These are phyloP conservation scores for Sutorius eximius DNA, from an alignment of 1,284 basidiomycete genomes.

Conservation along the genomic window DNA sequence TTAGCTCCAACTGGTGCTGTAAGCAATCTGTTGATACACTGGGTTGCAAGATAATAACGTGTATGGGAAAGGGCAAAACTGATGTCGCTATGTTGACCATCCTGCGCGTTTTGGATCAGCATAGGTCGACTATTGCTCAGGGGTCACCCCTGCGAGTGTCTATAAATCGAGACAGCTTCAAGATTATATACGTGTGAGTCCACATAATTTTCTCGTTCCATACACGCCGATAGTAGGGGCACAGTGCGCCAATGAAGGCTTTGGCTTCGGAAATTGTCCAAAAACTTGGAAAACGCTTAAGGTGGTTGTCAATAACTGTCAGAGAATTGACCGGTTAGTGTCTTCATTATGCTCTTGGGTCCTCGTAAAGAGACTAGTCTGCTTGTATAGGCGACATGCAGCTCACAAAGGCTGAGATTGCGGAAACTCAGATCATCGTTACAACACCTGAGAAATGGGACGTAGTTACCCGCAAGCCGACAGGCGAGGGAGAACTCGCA, in stretches of 20 bases:
- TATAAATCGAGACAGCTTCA: constrained; percentile 79
- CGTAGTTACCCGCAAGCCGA: constrained; percentile 96
- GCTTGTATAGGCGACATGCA: constrained; percentile 88
- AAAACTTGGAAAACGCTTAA: constrained; percentile 89
- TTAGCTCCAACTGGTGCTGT: constrained; percentile 94
- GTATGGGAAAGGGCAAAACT: constrained; percentile 83
- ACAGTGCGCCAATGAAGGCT: constrained; percentile 96
- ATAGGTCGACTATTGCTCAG: constrained; percentile 44
- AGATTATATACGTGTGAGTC: constrained; percentile 93
- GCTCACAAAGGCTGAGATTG: constrained; percentile 91
- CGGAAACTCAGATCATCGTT: constrained; percentile 96
- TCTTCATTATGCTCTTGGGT: not conserved
- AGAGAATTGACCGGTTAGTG: constrained; percentile 83
- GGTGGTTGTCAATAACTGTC: constrained; percentile 87
- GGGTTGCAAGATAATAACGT: constrained; percentile 9
- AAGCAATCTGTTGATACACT: constrained; percentile 33
- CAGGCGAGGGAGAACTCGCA: constrained; percentile 93
- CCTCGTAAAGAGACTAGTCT: not conserved
- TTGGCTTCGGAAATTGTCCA: constrained; percentile 94
- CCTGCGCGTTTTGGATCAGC: constrained; percentile 82
- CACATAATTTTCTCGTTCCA: not conserved
- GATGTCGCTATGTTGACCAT: constrained; percentile 97
- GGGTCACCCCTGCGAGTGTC: constrained; percentile 47
- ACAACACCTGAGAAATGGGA: constrained; percentile 99
- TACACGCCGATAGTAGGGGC: constrained; percentile 4